Evolutionary conservation across 192 early-diverging fungal genomes (phyloP), one percentile per base, ranked within the genome.

Genomic region (Coemansia sp.): DNA sequence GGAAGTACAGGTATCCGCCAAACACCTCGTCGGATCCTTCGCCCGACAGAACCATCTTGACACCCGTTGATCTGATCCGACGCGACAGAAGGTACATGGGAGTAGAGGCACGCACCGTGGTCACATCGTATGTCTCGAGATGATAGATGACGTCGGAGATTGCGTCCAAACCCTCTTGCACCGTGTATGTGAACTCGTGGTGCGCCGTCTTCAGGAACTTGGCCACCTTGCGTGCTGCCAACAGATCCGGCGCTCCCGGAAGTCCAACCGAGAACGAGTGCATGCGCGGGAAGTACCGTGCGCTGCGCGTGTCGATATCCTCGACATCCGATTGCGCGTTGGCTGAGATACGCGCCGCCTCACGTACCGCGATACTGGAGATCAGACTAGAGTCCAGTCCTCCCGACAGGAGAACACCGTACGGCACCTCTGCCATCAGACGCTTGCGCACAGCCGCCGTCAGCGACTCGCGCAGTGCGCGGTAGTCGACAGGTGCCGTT

Each of bases 21-120:
- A 95, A 94, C 21, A 99, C 90, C 84, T 99, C 97, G 76, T 99
- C 97, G 51, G 90, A 82, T 60, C 97, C 97, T 77, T 99, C 97
- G 56, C 97, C 97, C 67, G 90, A 92, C 13, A 99, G 85, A 9
- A 99, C 97, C 97, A 99, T 99, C 89, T 99, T 99, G 80, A 99
- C 97, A 45, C 97, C 95, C 74, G 93, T 95, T 41, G 95, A 92
- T 81, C 95, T 99, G 88, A 99, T 97, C 86, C 96, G 97, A 67
- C 97, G 90, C 64, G 93, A 94, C 47, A 99, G 82, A 42, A 99
- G 88, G 84, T 98, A 99, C 97, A 99, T 99, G 63, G 97, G 97
- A n/a, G 97, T 99, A 22, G 93, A 95, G 4, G 97, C 97, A 49
- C 97, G 90, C 69, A 99, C 88, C 37, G 97, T 99, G 39, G 97